phyloP scores from a whole-genome alignment of 192 early-diverging fungal species.

The Coemansia sp. region DNA sequence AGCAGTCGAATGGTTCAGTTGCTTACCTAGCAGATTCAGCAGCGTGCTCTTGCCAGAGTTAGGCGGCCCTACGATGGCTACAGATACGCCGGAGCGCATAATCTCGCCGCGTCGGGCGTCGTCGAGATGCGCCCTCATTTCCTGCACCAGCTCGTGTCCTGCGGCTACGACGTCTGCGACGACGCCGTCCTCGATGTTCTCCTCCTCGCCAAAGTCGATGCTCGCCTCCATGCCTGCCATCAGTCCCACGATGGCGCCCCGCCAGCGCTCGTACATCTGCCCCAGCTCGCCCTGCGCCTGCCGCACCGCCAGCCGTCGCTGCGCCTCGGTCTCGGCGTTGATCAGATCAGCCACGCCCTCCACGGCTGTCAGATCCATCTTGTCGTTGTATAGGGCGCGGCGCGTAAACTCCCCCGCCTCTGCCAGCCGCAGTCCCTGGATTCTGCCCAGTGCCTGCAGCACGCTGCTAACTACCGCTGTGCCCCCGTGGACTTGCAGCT shows the following conservation, averaged over 20 bases:
- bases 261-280: conserved; percentile 61
- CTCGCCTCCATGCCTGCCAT: conserved; percentile 65
- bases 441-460: conserved; percentile 48
- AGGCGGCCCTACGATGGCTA: conserved; percentile 69
- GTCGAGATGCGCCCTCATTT: conserved; percentile 51
- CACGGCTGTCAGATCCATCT: conserved; percentile 65
- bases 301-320: conserved; percentile 60
- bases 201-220: conserved; percentile 79
- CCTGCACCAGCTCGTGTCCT: background rate
- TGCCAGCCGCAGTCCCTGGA: conserved; percentile 58
- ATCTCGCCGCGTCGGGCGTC: conserved; percentile 70
- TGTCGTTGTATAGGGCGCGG: conserved; percentile 70
- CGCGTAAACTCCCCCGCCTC: conserved; percentile 72
- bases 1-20: background rate
- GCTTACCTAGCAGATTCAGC: conserved; percentile 60
- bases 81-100: conserved; percentile 62
- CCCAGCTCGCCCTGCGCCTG: conserved; percentile 67
- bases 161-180: conserved; percentile 6
- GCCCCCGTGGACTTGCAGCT: conserved; percentile 74
- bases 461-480: conserved; percentile 60
- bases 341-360: conserved; percentile 72
- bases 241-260: conserved; percentile 52
- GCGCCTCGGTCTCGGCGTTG: conserved; percentile 76
- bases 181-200: conserved; percentile 70
- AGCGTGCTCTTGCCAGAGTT: conserved; percentile 77